Evolutionary conservation across 2,329 filamentous ascomycete genomes (phyloP).

Genomic region (Fusarium siculi): DNA sequence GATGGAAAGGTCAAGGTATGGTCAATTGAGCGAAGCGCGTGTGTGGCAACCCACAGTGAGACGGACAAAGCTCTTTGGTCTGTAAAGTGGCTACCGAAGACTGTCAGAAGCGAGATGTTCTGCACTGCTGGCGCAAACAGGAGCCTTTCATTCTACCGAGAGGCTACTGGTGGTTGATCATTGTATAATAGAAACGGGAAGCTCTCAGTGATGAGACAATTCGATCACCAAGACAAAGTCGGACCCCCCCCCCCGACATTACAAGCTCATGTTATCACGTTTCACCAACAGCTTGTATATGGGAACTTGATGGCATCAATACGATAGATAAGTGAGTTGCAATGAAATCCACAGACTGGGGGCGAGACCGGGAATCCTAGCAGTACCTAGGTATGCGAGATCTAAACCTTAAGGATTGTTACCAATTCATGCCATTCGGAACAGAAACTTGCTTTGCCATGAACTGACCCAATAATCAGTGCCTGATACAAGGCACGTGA

Average conservation of each 20-base stretch:
- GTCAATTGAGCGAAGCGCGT: conserved; percentile 84
- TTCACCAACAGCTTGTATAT: not conserved
- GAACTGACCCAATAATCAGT: not conserved
- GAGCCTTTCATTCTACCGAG: conserved; percentile 83
- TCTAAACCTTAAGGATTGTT: not conserved
- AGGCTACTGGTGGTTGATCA: conserved; percentile 65
- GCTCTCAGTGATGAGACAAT: not conserved
- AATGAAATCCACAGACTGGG: not conserved
- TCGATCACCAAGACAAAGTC: not conserved
- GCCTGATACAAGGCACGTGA: conserved; percentile 56
- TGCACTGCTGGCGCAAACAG: conserved; percentile 81
- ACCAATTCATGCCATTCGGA: not conserved
- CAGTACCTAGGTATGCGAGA: not conserved
- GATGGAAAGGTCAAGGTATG: conserved; percentile 97
- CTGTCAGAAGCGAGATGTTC: conserved; percentile 75
- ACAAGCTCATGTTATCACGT: not conserved
- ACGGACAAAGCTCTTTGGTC: conserved; percentile 87
- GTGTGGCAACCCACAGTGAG: conserved; percentile 94
- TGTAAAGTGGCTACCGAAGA: conserved; percentile 84
- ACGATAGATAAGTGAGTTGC: not conserved
- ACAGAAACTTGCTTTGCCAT: not conserved
- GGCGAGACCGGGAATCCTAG: not conserved
- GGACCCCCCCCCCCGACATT: not conserved
- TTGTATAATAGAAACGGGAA: not conserved
- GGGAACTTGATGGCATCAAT: not conserved